A percentile compares a stretch with the other conserved stretches of the same genome.
phyloP scores from a whole-genome alignment of 1,284 basidiomycete genomes.

The Ustanciosporium gigantosporum region DNA sequence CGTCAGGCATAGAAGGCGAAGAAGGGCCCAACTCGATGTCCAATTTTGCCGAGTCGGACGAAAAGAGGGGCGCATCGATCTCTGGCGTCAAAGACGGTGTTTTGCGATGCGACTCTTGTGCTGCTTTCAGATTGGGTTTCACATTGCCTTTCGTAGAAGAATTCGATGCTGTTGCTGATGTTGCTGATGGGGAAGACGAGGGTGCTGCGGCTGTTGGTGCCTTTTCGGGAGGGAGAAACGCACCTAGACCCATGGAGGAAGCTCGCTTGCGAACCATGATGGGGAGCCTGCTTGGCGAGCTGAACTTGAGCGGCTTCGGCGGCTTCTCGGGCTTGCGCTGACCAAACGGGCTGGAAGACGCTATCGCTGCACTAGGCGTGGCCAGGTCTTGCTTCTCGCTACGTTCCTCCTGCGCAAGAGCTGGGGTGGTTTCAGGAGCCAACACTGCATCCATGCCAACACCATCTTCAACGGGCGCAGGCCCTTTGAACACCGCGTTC shows the following conservation, averaged over 20 bases:
- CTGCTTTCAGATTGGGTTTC: too few relatives aligned
- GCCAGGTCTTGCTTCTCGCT: not conserved
- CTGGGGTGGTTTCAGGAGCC: not conserved
- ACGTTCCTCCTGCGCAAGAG: not conserved
- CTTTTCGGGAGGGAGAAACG: conserved; percentile 6
- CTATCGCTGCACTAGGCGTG: too few relatives aligned
- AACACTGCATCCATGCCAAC: conserved; percentile 2
- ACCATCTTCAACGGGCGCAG: conserved; percentile 7
- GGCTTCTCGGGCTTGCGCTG: conserved; percentile 1
- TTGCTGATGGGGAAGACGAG: not conserved
- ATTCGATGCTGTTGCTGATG: not conserved
- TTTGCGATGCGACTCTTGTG: not conserved
- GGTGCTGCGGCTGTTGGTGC: not conserved
- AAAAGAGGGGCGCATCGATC: conserved; percentile 8
- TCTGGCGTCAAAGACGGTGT: conserved; percentile 2
- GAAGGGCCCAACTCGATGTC: not conserved
- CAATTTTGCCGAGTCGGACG: not conserved
- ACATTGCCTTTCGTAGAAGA: too few relatives aligned
- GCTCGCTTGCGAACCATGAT: conserved; percentile 20
- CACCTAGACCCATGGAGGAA: conserved; percentile 6
- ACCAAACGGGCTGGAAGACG: not conserved
- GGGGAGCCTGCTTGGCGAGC: conserved; percentile 13
- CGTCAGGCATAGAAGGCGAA: not conserved
- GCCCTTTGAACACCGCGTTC: conserved; percentile 26
- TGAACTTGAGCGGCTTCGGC: conserved; percentile 13